A percentile compares a stretch with the other conserved stretches of the same genome.
phyloP scores from a whole-genome alignment of 108 stramenopile genomes.

The Nannochloropsis gaditana region DNA sequence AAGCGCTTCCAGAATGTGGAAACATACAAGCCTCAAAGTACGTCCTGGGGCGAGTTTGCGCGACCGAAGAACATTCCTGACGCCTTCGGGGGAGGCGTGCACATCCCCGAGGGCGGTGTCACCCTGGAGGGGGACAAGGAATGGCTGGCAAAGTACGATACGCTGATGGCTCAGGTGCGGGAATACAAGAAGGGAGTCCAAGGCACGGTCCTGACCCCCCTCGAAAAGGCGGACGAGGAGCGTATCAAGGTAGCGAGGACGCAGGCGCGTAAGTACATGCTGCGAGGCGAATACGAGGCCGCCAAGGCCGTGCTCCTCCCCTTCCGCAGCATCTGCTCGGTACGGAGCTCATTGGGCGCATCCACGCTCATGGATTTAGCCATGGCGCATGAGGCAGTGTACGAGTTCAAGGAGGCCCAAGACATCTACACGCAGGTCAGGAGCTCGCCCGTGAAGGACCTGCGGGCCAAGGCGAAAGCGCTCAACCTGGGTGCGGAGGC shows the following conservation, averaged over 20 bases:
- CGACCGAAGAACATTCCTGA: background rate
- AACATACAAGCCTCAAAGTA: conserved; percentile 1
- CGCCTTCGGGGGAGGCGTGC: conserved; percentile 1
- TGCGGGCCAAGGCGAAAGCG: conserved; percentile 11
- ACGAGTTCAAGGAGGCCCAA: conserved; percentile 19
- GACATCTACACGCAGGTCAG: conserved; percentile 5
- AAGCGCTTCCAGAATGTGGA: conserved; percentile 3
- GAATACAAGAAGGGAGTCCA: background rate
- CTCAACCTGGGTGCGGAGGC: conserved; percentile 8
- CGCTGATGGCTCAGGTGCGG: background rate
- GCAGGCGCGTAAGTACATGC: background rate
- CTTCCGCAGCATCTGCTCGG: background rate
- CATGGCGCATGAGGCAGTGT: background rate
- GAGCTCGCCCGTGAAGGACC: background rate
- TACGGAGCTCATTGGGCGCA: background rate
- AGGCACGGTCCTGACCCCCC: background rate
- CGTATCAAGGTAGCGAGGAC: background rate
- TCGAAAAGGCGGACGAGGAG: background rate
- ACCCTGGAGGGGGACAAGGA: background rate
- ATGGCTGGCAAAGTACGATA: background rate
- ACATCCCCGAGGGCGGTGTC: background rate
- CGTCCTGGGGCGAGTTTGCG: background rate
- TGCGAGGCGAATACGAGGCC: conserved; percentile 11
- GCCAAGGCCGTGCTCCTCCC: background rate
- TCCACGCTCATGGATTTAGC: conserved; percentile 7